phyloP scores from a whole-genome alignment of 2,329 filamentous ascomycete species.

The Fusarium scirpi region DNA sequence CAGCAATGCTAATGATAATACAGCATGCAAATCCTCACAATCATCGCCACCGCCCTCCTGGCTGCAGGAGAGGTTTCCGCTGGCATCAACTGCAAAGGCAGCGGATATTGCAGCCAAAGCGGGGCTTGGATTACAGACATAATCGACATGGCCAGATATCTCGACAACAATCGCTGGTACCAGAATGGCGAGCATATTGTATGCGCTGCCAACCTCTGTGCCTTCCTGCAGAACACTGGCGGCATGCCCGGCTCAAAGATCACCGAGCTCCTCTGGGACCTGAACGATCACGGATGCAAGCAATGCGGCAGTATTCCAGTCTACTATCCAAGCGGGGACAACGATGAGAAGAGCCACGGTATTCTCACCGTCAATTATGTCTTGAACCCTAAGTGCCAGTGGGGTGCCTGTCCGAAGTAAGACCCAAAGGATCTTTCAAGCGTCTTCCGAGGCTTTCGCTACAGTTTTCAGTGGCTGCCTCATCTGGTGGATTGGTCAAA shows the following conservation, averaged over 20 bases:
- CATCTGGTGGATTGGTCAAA: neutral
- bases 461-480: neutral
- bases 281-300: neutral
- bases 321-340: neutral
- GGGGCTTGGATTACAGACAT: too few species aligned
- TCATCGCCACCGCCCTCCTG: neutral
- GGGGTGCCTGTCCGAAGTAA: neutral
- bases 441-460: neutral
- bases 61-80: neutral
- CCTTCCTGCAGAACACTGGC: neutral
- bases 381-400: neutral
- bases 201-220: neutral
- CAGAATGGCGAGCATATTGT: neutral
- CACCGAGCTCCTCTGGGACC: neutral
- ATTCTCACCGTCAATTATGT: neutral
- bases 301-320: neutral
- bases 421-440: neutral
- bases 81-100: slow-evolving; percentile 4
- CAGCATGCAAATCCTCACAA: neutral
- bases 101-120: neutral
- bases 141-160: too few species aligned
- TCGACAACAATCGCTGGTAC: neutral
- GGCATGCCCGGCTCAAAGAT: neutral
- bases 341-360: neutral
- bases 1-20: neutral